These are phyloP conservation scores for Tilletia setariae DNA, from an alignment of 1,284 basidiomycete genomes.

Conservation along the genomic window DNA sequence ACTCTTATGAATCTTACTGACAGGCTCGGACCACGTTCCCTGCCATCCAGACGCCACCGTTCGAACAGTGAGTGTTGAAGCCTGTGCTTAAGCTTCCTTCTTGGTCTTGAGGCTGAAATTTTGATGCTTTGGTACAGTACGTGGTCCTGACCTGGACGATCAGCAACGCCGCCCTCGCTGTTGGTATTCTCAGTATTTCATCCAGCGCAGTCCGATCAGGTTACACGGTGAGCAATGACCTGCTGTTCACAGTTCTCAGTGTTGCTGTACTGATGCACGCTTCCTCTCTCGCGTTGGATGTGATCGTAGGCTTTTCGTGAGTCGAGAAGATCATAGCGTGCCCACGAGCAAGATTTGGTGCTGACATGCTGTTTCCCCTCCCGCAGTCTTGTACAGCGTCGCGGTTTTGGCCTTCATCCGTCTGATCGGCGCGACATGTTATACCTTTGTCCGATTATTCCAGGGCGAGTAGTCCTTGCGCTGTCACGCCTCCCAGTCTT, in stretches of 20 bases:
- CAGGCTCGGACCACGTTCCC: slow-evolving; percentile 15
- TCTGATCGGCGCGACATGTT: slow-evolving; percentile 9
- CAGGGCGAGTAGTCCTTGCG: slow-evolving; percentile 1
- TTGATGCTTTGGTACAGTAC: slow-evolving; percentile 17
- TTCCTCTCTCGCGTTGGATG: background rate
- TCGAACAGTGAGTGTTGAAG: background rate
- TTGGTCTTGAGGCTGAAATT: background rate
- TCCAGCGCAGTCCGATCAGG: slow-evolving; percentile 27
- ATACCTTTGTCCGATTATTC: slow-evolving; percentile 7
- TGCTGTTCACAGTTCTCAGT: background rate
- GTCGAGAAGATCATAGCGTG: background rate
- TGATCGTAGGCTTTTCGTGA: slow-evolving; percentile 1
- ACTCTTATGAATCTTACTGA: background rate
- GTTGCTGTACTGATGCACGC: background rate
- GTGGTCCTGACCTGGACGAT: slow-evolving; percentile 31
- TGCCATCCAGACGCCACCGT: background rate
- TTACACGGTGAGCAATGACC: slow-evolving; percentile 39
- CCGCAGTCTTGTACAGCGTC: slow-evolving; percentile 11
- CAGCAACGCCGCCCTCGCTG: slow-evolving; percentile 46
- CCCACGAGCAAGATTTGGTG: background rate
- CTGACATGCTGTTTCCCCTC: background rate
- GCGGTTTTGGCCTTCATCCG: slow-evolving; percentile 17
- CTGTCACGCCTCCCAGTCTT: background rate
- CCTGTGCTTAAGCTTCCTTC: too few species aligned
- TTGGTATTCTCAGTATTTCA: slow-evolving; percentile 46